These are phyloP conservation scores for Coemansia sp. DNA, from an alignment of 192 early-diverging fungal genomes.

Conservation along the genomic window DNA sequence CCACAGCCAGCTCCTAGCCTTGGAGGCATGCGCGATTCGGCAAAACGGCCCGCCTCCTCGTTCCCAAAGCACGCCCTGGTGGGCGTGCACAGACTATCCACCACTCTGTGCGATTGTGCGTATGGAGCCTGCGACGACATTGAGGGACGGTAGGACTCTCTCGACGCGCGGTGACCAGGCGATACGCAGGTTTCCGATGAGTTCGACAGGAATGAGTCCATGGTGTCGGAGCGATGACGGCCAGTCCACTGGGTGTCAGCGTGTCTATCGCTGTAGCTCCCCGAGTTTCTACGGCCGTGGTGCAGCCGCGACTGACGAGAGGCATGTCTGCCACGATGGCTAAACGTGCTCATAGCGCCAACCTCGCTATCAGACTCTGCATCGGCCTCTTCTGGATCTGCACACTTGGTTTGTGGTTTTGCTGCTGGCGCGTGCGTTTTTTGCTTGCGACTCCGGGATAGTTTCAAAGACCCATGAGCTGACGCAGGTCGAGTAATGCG, in stretches of 20 bases:
- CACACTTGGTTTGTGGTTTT: not conserved
- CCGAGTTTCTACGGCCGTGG: constrained; percentile 12
- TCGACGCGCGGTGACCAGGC: constrained; percentile 17
- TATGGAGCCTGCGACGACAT: not conserved
- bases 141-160: constrained; percentile 14
- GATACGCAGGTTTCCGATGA: constrained; percentile 51
- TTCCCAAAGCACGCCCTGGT: not conserved
- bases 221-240: constrained; percentile 32
- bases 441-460: constrained; percentile 6
- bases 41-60: not conserved
- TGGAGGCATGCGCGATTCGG: not conserved
- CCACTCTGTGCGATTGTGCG: not conserved
- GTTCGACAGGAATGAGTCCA: constrained; percentile 37
- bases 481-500: not conserved
- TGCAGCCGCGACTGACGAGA: not conserved
- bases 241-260: not conserved
- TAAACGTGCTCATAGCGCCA: not conserved
- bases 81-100: constrained; percentile 10
- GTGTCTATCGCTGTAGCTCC: constrained; percentile 10
- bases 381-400: constrained; percentile 40
- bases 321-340: not conserved
- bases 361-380: constrained; percentile 44
- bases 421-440: not conserved
- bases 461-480: not conserved
- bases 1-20: not conserved